phyloP scores from a whole-genome alignment of 176 grass and related monocot species.

The Triticum dicoccoides region DNA sequence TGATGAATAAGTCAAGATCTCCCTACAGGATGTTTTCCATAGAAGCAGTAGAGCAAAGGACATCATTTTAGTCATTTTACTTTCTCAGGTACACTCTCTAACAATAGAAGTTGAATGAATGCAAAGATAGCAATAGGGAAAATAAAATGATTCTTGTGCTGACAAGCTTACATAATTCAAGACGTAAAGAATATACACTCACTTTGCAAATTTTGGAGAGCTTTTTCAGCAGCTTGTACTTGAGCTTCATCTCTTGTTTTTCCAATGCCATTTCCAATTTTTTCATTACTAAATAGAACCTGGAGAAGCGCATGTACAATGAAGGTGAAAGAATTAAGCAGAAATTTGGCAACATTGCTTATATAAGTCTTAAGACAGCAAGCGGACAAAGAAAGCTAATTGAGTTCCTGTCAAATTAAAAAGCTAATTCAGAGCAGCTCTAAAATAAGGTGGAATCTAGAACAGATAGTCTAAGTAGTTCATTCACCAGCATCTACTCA shows the following conservation, averaged over 20 bases:
- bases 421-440: neutral
- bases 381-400: slow-evolving; percentile 5
- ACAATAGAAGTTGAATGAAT: slow-evolving; percentile 10
- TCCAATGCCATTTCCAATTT: slow-evolving; percentile 80
- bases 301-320: slow-evolving; percentile 36
- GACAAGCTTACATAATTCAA: neutral
- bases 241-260: slow-evolving; percentile 89
- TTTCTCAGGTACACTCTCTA: neutral
- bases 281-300: slow-evolving; percentile 95
- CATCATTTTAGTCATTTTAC: neutral
- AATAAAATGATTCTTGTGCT: neutral
- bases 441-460: neutral
- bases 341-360: neutral
- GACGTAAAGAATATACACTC: slow-evolving; percentile 21
- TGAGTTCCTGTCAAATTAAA: slow-evolving; percentile 5
- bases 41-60: neutral
- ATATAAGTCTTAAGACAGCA: neutral
- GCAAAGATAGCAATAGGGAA: neutral
- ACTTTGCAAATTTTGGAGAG: slow-evolving; percentile 81
- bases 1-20: neutral
- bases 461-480: neutral
- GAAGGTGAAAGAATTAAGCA: slow-evolving; percentile 24
- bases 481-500: neutral
- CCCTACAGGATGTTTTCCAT: slow-evolving; percentile 1
- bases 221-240: slow-evolving; percentile 90